Conservation (phyloP, 2,329 filamentous ascomycete species). For the Botrytis elliptica region DNA sequence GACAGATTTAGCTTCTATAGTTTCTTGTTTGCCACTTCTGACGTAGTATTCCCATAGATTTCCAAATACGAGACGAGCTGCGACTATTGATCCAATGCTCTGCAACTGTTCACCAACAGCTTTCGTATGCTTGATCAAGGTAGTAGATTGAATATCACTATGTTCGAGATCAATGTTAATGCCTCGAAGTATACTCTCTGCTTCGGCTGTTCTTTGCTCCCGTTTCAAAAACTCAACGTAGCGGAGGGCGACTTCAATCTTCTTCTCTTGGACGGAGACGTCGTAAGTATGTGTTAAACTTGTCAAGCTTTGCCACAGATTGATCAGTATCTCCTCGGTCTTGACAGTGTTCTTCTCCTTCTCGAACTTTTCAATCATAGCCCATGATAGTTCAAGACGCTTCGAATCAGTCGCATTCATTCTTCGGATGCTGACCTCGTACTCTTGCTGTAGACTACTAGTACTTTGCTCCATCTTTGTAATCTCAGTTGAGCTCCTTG, state of each 20-base stretch:
- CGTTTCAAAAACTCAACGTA: slow-evolving; percentile 27
- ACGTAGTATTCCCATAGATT: slow-evolving; percentile 28
- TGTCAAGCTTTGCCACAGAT: slow-evolving; percentile 27
- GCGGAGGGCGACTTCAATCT: slow-evolving; percentile 27
- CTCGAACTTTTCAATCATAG: slow-evolving; percentile 27
- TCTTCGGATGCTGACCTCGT: slow-evolving; percentile 22
- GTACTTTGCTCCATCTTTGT: slow-evolving; percentile 10
- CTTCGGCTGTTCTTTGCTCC: slow-evolving; percentile 25
- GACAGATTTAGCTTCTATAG: slow-evolving; percentile 24
- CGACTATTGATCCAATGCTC: slow-evolving; percentile 22
- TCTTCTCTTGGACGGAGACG: slow-evolving; percentile 23
- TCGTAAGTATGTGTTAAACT: slow-evolving; percentile 19
- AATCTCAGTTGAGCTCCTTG: slow-evolving; percentile 19
- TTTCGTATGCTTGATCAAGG: slow-evolving; percentile 21
- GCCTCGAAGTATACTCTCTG: slow-evolving; percentile 25
- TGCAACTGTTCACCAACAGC: slow-evolving; percentile 23
- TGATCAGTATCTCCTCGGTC: slow-evolving; percentile 26
- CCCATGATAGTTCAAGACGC: slow-evolving; percentile 25
- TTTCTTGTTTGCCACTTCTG: slow-evolving; percentile 23
- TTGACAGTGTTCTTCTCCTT: slow-evolving; percentile 25
- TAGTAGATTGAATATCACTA: slow-evolving; percentile 21
- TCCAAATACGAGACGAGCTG: slow-evolving; percentile 19
- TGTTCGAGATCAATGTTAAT: slow-evolving; percentile 26
- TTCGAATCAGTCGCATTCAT: slow-evolving; percentile 23
- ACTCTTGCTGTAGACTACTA: slow-evolving; percentile 22